Evolutionary conservation across 1,284 basidiomycete genomes (phyloP).

Genomic region (Hymenochaete sp.): DNA sequence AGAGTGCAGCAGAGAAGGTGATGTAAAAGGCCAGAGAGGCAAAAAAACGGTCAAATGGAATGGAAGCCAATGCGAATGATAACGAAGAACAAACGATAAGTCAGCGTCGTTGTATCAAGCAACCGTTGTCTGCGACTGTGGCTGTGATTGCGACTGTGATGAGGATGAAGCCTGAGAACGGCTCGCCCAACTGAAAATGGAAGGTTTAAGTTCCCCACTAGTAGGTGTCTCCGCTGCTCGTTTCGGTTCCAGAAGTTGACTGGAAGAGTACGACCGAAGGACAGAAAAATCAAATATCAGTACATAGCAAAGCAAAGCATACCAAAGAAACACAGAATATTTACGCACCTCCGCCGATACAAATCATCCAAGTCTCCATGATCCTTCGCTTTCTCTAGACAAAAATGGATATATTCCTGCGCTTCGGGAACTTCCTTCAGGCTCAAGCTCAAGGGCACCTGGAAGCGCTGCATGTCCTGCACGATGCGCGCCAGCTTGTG

Average conservation of each 20-base stretch:
- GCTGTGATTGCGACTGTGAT: not conserved
- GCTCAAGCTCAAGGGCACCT: conserved; percentile 77
- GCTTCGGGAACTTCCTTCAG: conserved; percentile 80
- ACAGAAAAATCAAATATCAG: conserved; percentile 3
- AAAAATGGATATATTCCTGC: conserved; percentile 65
- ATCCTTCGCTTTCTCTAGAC: conserved; percentile 63
- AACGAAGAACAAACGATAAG: not conserved
- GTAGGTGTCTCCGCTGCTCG: conserved; percentile 64
- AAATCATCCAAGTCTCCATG: conserved; percentile 74
- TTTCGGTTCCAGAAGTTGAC: conserved; percentile 71
- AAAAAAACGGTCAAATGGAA: no score
- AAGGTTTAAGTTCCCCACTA: conserved; percentile 52
- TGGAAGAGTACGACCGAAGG: conserved; percentile 23
- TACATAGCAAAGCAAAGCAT: conserved; percentile 13
- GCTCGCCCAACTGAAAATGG: conserved; percentile 69
- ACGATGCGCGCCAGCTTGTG: conserved; percentile 85
- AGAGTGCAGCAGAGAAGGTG: no score
- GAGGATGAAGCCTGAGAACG: conserved; percentile 33
- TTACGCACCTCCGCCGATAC: conserved; percentile 67
- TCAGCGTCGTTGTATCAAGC: conserved; percentile 4
- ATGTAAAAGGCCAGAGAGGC: no score
- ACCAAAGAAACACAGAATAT: conserved; percentile 11
- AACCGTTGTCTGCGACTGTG: conserved; percentile 6
- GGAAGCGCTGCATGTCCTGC: conserved; percentile 92
- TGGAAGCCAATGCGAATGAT: no score